phyloP scores from a whole-genome alignment of 2,329 filamentous ascomycete genomes.

The Sclerotinia spermophila region DNA sequence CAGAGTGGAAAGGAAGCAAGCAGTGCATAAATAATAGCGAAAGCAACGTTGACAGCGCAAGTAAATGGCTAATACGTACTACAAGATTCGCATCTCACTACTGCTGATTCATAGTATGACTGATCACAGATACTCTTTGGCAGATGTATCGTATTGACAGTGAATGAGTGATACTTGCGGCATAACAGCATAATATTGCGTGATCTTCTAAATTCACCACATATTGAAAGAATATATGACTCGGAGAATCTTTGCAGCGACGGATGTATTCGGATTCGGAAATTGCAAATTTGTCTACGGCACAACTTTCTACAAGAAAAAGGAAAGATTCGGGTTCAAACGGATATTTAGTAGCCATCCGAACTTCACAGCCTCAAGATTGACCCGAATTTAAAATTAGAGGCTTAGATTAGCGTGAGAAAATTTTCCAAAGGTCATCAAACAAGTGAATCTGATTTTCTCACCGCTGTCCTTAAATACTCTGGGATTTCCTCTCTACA shows the following conservation, averaged over 20 bases:
- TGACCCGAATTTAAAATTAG: background rate
- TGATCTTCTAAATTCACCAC: too few relatives aligned
- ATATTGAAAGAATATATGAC: too few relatives aligned
- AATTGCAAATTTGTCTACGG: too few relatives aligned
- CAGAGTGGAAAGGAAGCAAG: background rate
- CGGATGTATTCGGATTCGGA: too few relatives aligned
- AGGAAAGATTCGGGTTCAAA: background rate
- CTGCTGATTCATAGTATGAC: background rate
- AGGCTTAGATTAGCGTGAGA: background rate
- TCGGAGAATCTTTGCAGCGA: too few relatives aligned
- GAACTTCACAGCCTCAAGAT: background rate
- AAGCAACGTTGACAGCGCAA: background rate
- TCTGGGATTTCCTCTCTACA: background rate
- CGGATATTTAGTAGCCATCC: background rate
- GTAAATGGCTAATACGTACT: background rate
- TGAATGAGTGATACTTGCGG: too few relatives aligned
- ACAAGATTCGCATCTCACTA: background rate
- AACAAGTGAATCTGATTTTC: background rate
- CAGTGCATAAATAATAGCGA: background rate
- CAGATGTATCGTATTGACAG: background rate
- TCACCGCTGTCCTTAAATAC: background rate
- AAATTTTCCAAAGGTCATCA: background rate
- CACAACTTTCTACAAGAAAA: background rate
- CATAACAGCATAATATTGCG: too few relatives aligned
- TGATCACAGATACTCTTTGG: background rate